A percentile compares a stretch with the other conserved stretches of the same genome.
Conservation (phyloP, 805 yeast species). For the Ogataea trehalophila region DNA sequence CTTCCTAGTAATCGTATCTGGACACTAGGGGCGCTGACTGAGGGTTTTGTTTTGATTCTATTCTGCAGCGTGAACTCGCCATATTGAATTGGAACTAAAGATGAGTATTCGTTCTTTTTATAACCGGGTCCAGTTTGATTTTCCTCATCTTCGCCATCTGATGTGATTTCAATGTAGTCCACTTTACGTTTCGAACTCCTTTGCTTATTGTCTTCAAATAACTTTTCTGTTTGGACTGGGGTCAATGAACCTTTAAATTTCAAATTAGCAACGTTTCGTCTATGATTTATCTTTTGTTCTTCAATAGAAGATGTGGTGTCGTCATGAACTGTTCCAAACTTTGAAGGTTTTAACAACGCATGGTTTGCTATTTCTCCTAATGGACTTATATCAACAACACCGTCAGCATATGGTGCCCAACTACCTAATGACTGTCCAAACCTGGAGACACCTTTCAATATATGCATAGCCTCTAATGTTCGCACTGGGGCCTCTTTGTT, state of each 20-base stretch:
- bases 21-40: constrained; percentile 16
- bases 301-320: constrained; percentile 11
- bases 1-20: constrained; percentile 48
- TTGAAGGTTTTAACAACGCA: constrained; percentile 28
- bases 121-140: constrained; percentile 8
- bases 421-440: constrained; percentile 59
- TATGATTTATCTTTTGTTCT: constrained; percentile 16
- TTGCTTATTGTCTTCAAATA: constrained; percentile 36
- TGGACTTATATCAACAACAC: constrained; percentile 60
- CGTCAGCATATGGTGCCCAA: constrained; percentile 73
- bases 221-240: constrained; percentile 31
- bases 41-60: constrained; percentile 23
- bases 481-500: constrained; percentile 34
- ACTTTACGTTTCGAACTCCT: constrained; percentile 19
- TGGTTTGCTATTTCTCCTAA: constrained; percentile 43
- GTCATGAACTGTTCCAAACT: constrained; percentile 15
- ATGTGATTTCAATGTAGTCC: not conserved
- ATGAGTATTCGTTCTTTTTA: constrained; percentile 37
- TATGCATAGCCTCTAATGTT: constrained; percentile 52
- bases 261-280: constrained; percentile 44
- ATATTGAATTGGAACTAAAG: constrained; percentile 55
- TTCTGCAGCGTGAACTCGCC: constrained; percentile 42
- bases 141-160: constrained; percentile 9
- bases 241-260: constrained; percentile 56
- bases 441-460: constrained; percentile 58